Evolutionary conservation across 192 early-diverging fungal species (phyloP), one percentile per base, ranked within the genome.

Genomic region (Umbelopsis isabellina): DNA sequence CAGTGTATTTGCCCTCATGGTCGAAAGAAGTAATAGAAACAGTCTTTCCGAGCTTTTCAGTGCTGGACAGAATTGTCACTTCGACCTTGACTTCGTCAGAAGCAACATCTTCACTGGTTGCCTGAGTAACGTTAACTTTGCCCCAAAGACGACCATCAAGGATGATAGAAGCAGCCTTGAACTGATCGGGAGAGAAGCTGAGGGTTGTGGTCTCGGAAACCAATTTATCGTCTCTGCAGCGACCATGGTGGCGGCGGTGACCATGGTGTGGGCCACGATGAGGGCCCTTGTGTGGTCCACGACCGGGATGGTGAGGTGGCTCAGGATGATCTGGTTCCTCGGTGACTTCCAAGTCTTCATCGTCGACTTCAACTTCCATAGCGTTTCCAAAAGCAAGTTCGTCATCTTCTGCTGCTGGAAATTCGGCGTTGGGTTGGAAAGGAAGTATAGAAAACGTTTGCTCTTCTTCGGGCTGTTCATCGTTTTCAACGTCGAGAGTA

Each of bases 151-250:
- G 44, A 27, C 70, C 75, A 11, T 68, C 45, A 10, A 71, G 27
- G 9, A 76, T 49, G 51, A 76, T 18, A 22, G 23, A 35, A 16
- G 71, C 45, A 16, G 41, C 37, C 53, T 76, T 65, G 46, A 72
- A 76, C 23, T 76, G 52, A 27, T 76, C 68, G 4, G 75, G 70
- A 2, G 75, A 76, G 70, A 76, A 76, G 13, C 44, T 53, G 10
- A 76, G 53, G 15, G 27, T 52, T 3, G 65, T 48, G 22, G 69
- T 25, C 25, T 67, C 66, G 15, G 48, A 49, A 33, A 23, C 35
- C 48, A 49, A 27, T 15, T 49, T 27, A 3, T 35, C 46, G 23
- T 46, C 44, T 15, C 15, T 47, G 25, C 48, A 67, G 0, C 45
- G 35, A 18, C 67, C 46, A 68, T 7, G 44, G 67, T 51, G 44